phyloP scores from a whole-genome alignment of 208 protist species.

The Kentomonas sorsogonicus region DNA sequence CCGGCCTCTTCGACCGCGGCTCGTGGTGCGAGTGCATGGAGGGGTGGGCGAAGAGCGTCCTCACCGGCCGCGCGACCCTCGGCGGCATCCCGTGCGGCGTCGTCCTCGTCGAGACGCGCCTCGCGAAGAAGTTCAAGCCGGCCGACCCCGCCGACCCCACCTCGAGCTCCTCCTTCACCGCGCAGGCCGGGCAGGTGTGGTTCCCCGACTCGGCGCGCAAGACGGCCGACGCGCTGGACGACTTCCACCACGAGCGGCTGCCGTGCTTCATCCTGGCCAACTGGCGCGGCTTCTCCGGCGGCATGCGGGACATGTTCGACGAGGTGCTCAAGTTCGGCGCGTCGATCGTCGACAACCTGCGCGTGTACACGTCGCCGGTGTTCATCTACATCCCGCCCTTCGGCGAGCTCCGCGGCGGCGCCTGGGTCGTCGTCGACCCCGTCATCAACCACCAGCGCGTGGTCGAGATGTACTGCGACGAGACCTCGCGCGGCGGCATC shows the following conservation, averaged over 20 bases:
- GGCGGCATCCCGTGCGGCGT: conserved; percentile 97
- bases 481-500: conserved; percentile 89
- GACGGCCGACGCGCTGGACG: conserved; percentile 95
- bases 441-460: conserved; percentile 94
- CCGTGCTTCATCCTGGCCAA: conserved; percentile 98
- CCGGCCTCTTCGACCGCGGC: conserved; percentile 89
- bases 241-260: conserved; percentile 96
- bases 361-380: conserved; percentile 92
- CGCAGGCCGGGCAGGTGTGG: conserved; percentile 94
- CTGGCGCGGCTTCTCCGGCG: conserved; percentile 98
- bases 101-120: conserved; percentile 96
- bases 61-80: conserved; percentile 93
- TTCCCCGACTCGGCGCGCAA: conserved; percentile 98
- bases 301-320: conserved; percentile 98
- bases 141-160: conserved; percentile 94
- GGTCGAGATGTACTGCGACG: conserved; percentile 98
- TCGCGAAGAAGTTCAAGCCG: conserved; percentile 89
- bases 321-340: conserved; percentile 99
- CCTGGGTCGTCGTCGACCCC: conserved; percentile 98
- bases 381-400: conserved; percentile 97
- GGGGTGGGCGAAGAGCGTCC: conserved; percentile 96
- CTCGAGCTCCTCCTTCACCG: conserved; percentile 55
- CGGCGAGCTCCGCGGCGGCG: conserved; percentile 96
- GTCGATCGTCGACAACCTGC: conserved; percentile 97
- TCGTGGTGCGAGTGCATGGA: conserved; percentile 90